Base-by-base conservation (phyloP, 2,329 filamentous ascomycete genomes). In the Dissoconium aciculare region DNA sequence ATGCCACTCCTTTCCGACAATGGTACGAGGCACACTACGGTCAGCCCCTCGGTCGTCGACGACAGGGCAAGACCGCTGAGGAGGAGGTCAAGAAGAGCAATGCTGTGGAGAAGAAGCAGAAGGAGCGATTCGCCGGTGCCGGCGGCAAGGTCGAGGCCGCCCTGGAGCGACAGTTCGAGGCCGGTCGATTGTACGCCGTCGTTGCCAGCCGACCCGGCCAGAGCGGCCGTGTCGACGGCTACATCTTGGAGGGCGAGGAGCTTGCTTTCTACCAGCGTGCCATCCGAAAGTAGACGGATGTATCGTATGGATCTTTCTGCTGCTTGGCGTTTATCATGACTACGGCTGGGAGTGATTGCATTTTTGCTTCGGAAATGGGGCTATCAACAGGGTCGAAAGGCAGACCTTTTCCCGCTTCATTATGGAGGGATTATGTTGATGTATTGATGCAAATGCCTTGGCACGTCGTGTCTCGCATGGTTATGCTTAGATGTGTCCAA, bases 21-120 rank as follows among this genome's bases (percentile, higher is more conserved):
- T 98, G 89, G 89, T 98, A 92, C 69, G 89, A 98, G 77, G 83
- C 89, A 52, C 89, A 98, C 79, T 98, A 98, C 74, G 89, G 89
- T 60, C 73, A 82, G 65, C 54, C 70, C 54, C 60, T 98, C 45
- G 89, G 89, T 62, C 82, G 85, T 67, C 84, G 93, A 71, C 71
- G 77, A 63, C 85, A 91, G 66, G 67, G 67, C 59, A 61, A 64
- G 57, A 66, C 66, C 54, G 71, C 73, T 60, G 60, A 68, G 45
- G 59, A 83, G 65, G 73, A 77, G 53, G 62, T 60, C 51, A 91
- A 93, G 80, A 94, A 93, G 80, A 84, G 77, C 72, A 91, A 91
- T 70, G 69, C 75, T 40, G 80, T 95, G 41, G 74, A 89, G 77
- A 83, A 82, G 72, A 98, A 98, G 83, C 85, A 94, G 71, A 75